Evolutionary conservation across 1,284 basidiomycete species (phyloP), one percentile per base, ranked within the genome.

Genomic region (Trichosporon sp.): DNA sequence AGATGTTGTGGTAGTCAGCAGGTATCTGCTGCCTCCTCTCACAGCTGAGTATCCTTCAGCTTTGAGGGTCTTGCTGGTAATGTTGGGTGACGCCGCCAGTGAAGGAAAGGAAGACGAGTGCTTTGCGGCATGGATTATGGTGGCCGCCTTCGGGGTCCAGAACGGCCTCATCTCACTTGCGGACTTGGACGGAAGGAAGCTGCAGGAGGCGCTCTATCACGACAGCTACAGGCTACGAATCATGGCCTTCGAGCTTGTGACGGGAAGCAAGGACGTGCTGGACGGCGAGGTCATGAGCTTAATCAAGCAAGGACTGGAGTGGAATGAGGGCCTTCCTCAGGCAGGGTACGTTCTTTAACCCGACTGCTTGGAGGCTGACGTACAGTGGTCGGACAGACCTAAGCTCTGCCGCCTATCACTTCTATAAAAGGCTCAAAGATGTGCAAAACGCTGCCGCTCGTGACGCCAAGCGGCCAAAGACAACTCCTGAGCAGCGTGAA

Each of bases 71-170:
- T 66, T 80, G 0, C 74, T 81, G 2, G 25, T 62, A 0, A n/a
- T 73, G 12, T 71, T 80, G 1, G 63, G 69, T 25, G 31, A 32
- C 4, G 42, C 51, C 2, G n/a, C 44, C 8, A 18, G n/a, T 21
- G 62, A 64, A 4, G 56, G 56, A 12, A 18, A n/a, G 29, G 27
- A 29, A n/a, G 69, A 65, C 25, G 25, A 70, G 3, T 62, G 69
- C 13, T 76, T 78, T 53, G 65, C 76, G 1, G 69, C 77, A 0
- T 82, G 81, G 81, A 73, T 80, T 18, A 69, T 76, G 1, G 72
- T 79, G 0, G 80, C 81, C 1, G 75, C 79, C 1, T 65, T 77
- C 11, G 78, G 79, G 6, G 75, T 82, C 5, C 72, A 75, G 25
- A 65, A 66, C 2, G 75, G 75, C 1, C 64, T 72, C 0, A 29